Base-by-base conservation (phyloP, 371 early-diverging fungal genomes). In the Capniomyces stellatus region DNA sequence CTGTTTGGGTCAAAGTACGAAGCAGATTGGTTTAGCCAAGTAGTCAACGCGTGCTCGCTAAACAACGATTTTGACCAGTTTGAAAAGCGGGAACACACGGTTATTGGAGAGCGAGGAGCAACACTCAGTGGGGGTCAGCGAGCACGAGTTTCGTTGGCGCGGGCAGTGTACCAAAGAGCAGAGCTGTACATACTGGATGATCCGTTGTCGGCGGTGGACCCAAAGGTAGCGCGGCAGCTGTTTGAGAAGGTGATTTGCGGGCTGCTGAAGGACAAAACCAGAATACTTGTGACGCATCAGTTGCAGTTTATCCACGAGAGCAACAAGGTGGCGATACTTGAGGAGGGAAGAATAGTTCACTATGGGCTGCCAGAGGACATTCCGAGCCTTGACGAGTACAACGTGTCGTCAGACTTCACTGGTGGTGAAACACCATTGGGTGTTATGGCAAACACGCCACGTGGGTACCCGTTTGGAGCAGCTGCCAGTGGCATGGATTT, bases 1-100 rank as follows among this genome's bases (percentile, higher is more conserved):
- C 58, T 84, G 46, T 89, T 89, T 69, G 88, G 88, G 0, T 62
- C 71, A 19, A 73, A 70, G 8, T 87, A 64, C 55, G 80, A 83
- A 43, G 70, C 74, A 43, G 72, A 69, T 15, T 71, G 75, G 0
- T 85, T 79, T 50, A 60, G 70, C 44, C 59, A 73, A 0, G 79
- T 84, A 1, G 52, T 84, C 10, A 62, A 75, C 28, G 76, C 78
- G 19, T 85, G 85, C 29, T 76, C 75, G 27, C 56, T 85, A 1
- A 57, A 71, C 2, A 70, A 78, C 23, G 94, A 94, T 66, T 62
- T 93, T 35, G 77, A 76, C 28, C 79, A 75, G 21, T 70, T 91
- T 46, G 78, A 81, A 10, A 64, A 74, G 30, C 83, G 89, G 24
- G 94, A 93, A 10, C 13, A 60, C 51, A 69, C 65, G 0, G 47